Evolutionary conservation across 2,329 filamentous ascomycete genomes (phyloP).

Genomic region (Hymenoscyphus salicellus): DNA sequence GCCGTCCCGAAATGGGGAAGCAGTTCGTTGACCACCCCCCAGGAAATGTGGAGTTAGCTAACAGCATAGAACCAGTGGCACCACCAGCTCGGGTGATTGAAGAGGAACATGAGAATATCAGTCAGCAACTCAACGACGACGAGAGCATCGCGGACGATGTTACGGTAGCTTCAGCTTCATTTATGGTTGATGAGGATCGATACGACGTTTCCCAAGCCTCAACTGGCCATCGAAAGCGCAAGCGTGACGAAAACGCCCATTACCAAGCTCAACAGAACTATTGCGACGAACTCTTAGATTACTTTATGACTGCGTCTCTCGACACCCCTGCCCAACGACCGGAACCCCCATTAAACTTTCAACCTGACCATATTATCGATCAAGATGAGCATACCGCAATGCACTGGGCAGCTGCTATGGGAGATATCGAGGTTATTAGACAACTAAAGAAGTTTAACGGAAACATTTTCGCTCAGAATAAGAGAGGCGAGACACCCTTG

Average conservation of each 20-base stretch:
- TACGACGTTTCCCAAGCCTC: conserved; percentile 66
- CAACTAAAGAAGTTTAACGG: conserved; percentile 81
- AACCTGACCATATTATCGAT: conserved; percentile 90
- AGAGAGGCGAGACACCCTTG: conserved; percentile 80
- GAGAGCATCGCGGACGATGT: conserved; percentile 75
- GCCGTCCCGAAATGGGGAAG: conserved; percentile 59
- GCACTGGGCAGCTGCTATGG: conserved; percentile 98
- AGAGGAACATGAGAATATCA: conserved; percentile 65
- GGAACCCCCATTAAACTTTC: conserved; percentile 79
- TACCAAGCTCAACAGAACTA: conserved; percentile 84
- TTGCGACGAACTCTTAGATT: conserved; percentile 89
- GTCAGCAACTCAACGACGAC: conserved; percentile 65
- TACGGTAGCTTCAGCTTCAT: conserved; percentile 79
- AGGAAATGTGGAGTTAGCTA: conserved; percentile 20
- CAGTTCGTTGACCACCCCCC: conserved; percentile 37
- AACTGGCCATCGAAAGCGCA: conserved; percentile 69
- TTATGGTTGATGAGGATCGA: conserved; percentile 79
- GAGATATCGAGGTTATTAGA: conserved; percentile 86
- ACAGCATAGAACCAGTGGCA: conserved; percentile 37
- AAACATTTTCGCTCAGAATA: conserved; percentile 66
- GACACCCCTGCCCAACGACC: conserved; percentile 61
- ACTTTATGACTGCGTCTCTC: conserved; percentile 84
- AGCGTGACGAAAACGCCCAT: conserved; percentile 65
- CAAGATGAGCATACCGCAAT: conserved; percentile 88
- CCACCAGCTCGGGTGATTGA: conserved; percentile 45